Evolutionary conservation across 306 rosid species (phyloP).

Genomic region (Medicago truncatula): MtrunA17r5.0-ANR NC_053048.1:5938501-5939000

Average conservation of each 20-base stretch:
- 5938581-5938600: not conserved
- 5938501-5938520: not conserved
- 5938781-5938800: not conserved
- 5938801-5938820: too few relatives aligned
- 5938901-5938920: too few relatives aligned
- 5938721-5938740: too few relatives aligned
- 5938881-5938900: not conserved
- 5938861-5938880: not conserved
- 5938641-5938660: conserved; percentile 19
- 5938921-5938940: too few relatives aligned
- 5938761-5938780: not conserved
- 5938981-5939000: too few relatives aligned
- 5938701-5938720: too few relatives aligned
- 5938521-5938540: not conserved
- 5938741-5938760: not conserved
- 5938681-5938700: not conserved
- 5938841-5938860: not conserved
- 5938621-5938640: not conserved
- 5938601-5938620: conserved; percentile 12
- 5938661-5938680: conserved; percentile 9
- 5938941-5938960: too few relatives aligned
- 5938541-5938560: not conserved
- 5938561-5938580: not conserved
- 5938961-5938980: too few relatives aligned
- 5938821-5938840: not conserved